Evolutionary conservation across 1,284 basidiomycete species (phyloP).

Genomic region (Papiliotrema fonsecae): DNA sequence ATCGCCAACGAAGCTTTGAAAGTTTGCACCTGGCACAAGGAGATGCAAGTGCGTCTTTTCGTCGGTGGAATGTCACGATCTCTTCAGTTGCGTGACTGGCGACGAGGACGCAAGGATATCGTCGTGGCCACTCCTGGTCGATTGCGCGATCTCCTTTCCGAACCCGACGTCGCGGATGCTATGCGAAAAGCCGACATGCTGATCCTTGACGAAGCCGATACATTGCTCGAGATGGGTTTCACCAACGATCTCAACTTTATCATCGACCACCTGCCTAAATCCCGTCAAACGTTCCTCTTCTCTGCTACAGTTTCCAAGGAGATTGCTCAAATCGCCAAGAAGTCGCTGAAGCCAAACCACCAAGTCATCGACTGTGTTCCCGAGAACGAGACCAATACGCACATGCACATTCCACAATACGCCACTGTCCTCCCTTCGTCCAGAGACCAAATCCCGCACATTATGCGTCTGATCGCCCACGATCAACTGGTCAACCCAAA

Average conservation of each 20-base stretch:
- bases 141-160: slow-evolving; percentile 70
- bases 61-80: slow-evolving; percentile 72
- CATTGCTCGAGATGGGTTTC: slow-evolving; percentile 94
- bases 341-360: slow-evolving; percentile 61
- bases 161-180: slow-evolving; percentile 56
- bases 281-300: slow-evolving; percentile 89
- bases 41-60: slow-evolving; percentile 68
- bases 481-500: slow-evolving; percentile 76
- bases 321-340: slow-evolving; percentile 51
- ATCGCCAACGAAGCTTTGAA: slow-evolving; percentile 81
- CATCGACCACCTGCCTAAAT: slow-evolving; percentile 60
- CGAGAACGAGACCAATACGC: slow-evolving; percentile 59
- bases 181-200: slow-evolving; percentile 61
- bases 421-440: slow-evolving; percentile 67
- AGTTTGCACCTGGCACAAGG: slow-evolving; percentile 61
- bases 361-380: slow-evolving; percentile 58
- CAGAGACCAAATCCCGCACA: slow-evolving; percentile 69
- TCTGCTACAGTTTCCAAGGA: slow-evolving; percentile 67
- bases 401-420: slow-evolving; percentile 76
- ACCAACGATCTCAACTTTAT: slow-evolving; percentile 80
- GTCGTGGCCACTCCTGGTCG: slow-evolving; percentile 92
- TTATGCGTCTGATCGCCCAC: slow-evolving; percentile 76
- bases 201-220: slow-evolving; percentile 93
- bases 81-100: slow-evolving; percentile 65
- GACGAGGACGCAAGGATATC: slow-evolving; percentile 66